Conservation (phyloP, 257 asterid species). For the Solanum chmielewskii region DNA sequence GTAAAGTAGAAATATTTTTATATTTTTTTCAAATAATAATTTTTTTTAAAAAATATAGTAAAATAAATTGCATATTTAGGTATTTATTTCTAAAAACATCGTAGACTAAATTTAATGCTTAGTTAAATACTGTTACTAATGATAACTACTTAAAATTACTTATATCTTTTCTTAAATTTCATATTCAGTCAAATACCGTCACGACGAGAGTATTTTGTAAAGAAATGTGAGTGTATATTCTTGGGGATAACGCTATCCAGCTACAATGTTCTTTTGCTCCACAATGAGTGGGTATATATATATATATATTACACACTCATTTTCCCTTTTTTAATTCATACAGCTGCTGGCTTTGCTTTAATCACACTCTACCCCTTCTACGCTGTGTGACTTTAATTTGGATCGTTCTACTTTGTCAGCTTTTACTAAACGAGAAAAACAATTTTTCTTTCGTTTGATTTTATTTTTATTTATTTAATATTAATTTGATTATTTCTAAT, state of each 20-base stretch:
- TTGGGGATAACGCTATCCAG: neutral
- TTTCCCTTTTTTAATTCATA: neutral
- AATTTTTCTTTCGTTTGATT: neutral
- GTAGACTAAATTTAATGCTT: no score
- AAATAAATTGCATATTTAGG: no score
- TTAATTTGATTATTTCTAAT: no score
- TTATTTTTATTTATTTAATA: no score
- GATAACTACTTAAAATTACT: no score
- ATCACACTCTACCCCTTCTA: neutral
- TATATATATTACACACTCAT: neutral
- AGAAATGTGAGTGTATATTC: neutral
- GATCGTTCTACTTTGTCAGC: neutral
- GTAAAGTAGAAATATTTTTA: no score
- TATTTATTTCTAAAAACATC: no score
- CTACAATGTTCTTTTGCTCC: neutral
- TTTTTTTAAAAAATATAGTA: no score
- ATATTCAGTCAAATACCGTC: rapidly evolving
- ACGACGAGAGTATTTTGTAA: neutral
- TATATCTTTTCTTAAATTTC: neutral
- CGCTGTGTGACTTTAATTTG: neutral
- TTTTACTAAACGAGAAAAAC: neutral
- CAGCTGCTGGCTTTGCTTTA: neutral
- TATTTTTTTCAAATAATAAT: no score
- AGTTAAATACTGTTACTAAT: no score
- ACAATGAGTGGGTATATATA: neutral